These are phyloP conservation scores for Coffea eugenioides DNA, from an alignment of 257 asterid genomes.

Conservation along the genomic window DNA sequence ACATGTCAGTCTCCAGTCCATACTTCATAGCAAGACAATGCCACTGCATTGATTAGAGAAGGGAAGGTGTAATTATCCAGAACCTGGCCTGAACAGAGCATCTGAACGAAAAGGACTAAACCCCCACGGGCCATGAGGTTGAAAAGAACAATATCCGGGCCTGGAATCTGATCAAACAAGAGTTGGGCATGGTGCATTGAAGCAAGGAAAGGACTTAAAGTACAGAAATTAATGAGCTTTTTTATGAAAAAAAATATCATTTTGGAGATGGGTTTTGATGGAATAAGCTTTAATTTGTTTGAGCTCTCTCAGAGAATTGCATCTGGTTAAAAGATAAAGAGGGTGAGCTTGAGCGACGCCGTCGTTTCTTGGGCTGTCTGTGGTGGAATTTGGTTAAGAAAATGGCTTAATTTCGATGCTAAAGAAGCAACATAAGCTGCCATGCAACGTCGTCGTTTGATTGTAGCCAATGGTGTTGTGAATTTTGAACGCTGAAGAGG, in stretches of 20 bases:
- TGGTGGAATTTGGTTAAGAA: constrained; percentile 3
- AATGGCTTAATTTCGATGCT: not conserved
- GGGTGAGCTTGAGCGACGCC: constrained; percentile 14
- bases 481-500: too few species aligned
- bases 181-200: constrained; percentile 29
- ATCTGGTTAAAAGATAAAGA: constrained; percentile 27
- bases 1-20: constrained; percentile 24
- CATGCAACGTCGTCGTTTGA: not conserved
- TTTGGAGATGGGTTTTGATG: constrained; percentile 35
- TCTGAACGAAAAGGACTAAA: constrained; percentile 21
- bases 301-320: constrained; percentile 30
- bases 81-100: constrained; percentile 17
- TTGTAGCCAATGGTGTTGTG: too few species aligned
- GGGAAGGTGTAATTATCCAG: constrained; percentile 45
- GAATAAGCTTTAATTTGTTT: constrained; percentile 40
- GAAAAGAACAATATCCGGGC: constrained; percentile 30
- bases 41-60: constrained; percentile 36
- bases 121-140: constrained; percentile 44
- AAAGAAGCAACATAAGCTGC: constrained; percentile 14
- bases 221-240: constrained; percentile 26
- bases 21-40: constrained; percentile 34
- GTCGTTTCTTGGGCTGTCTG: constrained; percentile 8
- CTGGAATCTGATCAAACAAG: constrained; percentile 35
- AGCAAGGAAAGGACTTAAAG: not conserved
- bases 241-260: constrained; percentile 21